Base-by-base conservation (phyloP, 805 yeast species). In the Candida nitratophila region DNA sequence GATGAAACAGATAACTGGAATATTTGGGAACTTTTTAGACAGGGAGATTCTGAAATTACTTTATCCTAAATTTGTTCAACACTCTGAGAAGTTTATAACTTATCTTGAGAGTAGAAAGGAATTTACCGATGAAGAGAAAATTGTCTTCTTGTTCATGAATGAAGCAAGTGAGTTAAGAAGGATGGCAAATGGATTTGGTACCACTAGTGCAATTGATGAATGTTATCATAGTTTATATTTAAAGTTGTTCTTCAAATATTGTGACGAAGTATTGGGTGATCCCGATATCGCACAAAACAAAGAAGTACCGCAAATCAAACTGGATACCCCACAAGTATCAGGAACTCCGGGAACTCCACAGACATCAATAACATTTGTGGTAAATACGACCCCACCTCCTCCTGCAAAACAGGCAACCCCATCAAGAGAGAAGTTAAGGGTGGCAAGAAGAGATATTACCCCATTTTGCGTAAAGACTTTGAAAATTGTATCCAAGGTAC, bases 181-280 rank as follows among this genome's bases (percentile, higher is more conserved):
- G 47, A 71, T 83, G 63, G 86, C 88, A 47, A 85, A 83, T 57
- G 95, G 95, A 0, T 82, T 81, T 59, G 91, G 89, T 0, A 79
- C 93, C 3, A 84, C 93, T 0, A 78, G 87, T 0, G 60, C 74
- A 32, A 75, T 85, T 44, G 96, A 86, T 59, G 93, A 86, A 49
- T 75, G 86, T 0, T 77, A 77, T 47, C 79, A 81, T 31, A 73
- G 82, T 8, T 57, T 83, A 0, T 87, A 71, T 53, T 61, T 86
- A 54, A 68, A 66, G 43, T 56, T 83, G 9, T 83, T 61, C 38
- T 39, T 48, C 10, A 53, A 57, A 7, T 63, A 37, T 16, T 26
- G 39, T 20, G 27, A 21, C 15, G 9, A 36, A 15, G 39, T 11
- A 10, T 12, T 29, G 14, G 32, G 32, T 10, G n/a, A 29, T 29